Base-by-base conservation (phyloP, 139 green algal genomes). In the Spirogloea muscicola region DNA sequence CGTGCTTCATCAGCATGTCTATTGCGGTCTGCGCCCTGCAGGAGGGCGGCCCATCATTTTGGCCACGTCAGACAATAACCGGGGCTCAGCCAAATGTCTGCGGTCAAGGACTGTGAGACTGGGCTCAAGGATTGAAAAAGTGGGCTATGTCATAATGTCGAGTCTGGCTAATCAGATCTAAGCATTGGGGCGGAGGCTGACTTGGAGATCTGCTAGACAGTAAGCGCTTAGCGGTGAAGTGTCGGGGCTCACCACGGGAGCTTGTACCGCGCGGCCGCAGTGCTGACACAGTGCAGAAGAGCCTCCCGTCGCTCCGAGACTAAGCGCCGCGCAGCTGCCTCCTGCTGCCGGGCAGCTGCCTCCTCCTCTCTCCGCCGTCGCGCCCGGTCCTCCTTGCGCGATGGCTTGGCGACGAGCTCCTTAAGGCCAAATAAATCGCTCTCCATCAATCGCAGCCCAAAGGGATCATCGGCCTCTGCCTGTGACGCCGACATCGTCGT, bases 11-110 rank as follows among this genome's bases (percentile, higher is more conserved):
- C 6, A 76, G 29, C 25, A 76, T 76, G 67, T 76, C 67, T 25
- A 76, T 76, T 16, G 67, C 46, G 0, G 67, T 76, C 42, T 76
- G 67, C 1, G 67, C 67, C 67, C 67, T 75, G 67, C 2, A 34
- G 1, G 27, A 18, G 42, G 18, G 33, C 21, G 46, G 21, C 46
- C 46, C 21, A 31, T 55, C 46, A 55, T 21, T 21, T 21, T 21
- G 21, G 21, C 21, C 21, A 55, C 21, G 21, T 21, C 21, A 55
- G 46, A 21, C 21, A 55, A 55, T 21, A 55, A 55, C 46, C 21
- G 21, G 21, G 21, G 46, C 46, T 21, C 21, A 31, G 46, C 21
- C 21, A 21, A 21, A 21, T 55, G 21, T 21, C 46, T 31, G 21
- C 21, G 46, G 21, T 55, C 21, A 55, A 21, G 21, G 21, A 55